These are phyloP conservation scores for Kluyveromyces lactis DNA, from an alignment of 805 yeast genomes.

Conservation along the genomic window DNA sequence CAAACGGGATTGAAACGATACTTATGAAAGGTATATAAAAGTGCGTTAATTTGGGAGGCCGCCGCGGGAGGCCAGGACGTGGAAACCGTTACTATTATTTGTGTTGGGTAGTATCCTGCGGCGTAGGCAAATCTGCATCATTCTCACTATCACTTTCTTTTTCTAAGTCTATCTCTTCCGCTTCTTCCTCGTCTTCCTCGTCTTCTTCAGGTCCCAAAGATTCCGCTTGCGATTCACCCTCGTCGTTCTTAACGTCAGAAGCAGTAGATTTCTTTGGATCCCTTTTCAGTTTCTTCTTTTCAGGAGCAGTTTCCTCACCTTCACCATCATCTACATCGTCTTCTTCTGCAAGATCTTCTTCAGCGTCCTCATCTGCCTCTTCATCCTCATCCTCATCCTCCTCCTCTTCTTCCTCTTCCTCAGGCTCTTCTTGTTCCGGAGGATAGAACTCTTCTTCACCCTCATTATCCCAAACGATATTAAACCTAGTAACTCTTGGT, in stretches of 20 bases:
- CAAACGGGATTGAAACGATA: too few relatives aligned
- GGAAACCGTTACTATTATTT: conserved; percentile 1
- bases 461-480: conserved; percentile 92
- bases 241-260: conserved; percentile 27
- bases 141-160: conserved; percentile 16
- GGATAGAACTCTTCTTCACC: conserved; percentile 66
- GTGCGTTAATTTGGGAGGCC: too few relatives aligned
- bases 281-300: conserved; percentile 17
- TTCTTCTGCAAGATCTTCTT: conserved; percentile 35
- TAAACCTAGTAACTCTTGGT: conserved; percentile 94
- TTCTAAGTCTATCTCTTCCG: conserved; percentile 10
- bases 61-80: too few relatives aligned
- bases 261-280: conserved; percentile 22
- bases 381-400: conserved; percentile 47
- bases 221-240: conserved; percentile 14
- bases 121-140: conserved; percentile 14
- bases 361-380: conserved; percentile 36
- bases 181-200: conserved; percentile 7
- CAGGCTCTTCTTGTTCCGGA: conserved; percentile 59
- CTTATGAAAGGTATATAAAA: too few relatives aligned
- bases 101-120: conserved; percentile 20
- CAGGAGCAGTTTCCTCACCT: conserved; percentile 34
- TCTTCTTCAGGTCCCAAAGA: conserved; percentile 9
- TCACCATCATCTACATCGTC: conserved; percentile 34
- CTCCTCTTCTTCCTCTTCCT: conserved; percentile 56